Evolutionary conservation across 2,329 filamentous ascomycete species (phyloP), one percentile per base, ranked within the genome.

Genomic region (Dactylella cylindrospora): DNA sequence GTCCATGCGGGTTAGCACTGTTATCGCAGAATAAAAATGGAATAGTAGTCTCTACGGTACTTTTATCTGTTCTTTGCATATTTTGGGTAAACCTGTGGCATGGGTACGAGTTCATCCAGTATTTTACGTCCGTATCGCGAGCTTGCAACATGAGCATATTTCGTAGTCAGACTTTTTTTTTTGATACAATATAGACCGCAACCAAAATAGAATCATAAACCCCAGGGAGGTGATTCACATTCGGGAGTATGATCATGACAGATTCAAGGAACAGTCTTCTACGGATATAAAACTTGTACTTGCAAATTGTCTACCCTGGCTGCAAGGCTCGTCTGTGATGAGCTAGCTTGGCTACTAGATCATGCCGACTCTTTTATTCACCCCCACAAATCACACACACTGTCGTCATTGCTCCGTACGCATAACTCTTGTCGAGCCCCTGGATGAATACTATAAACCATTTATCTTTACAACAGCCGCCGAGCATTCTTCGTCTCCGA

Each of bases 321-420:
- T n/a, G n/a, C n/a, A n/a, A n/a, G n/a, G n/a, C n/a, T n/a, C n/a
- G n/a, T n/a, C n/a, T n/a, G n/a, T n/a, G n/a, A n/a, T n/a, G n/a
- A n/a, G n/a, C n/a, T n/a, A n/a, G n/a, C n/a, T n/a, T n/a, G n/a
- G n/a, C n/a, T n/a, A n/a, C n/a, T n/a, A n/a, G n/a, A n/a, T n/a
- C n/a, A 50, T 50, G 46, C 22, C 38, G 10, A 25, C 32, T 8
- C 46, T 50, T 7, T 7, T 39, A 12, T 7, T 50, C 2, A 31
- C 17, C 5, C 22, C 35, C 12, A 31, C 12, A 12, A 40, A 32
- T n/a, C 19, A 40, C 12, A 43, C 36, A 12, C 2, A 3, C 2
- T 41, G 47, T 15, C 20, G 19, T 5, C 36, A 51, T 22, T 15
- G 7, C 19, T 39, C 47, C 2, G 17, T 51, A 15, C 10, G 35